A percentile compares a stretch with the other conserved stretches of the same genome.
phyloP scores from a whole-genome alignment of 805 yeast genomes.

The Hanseniaspora jakobsenii region DNA sequence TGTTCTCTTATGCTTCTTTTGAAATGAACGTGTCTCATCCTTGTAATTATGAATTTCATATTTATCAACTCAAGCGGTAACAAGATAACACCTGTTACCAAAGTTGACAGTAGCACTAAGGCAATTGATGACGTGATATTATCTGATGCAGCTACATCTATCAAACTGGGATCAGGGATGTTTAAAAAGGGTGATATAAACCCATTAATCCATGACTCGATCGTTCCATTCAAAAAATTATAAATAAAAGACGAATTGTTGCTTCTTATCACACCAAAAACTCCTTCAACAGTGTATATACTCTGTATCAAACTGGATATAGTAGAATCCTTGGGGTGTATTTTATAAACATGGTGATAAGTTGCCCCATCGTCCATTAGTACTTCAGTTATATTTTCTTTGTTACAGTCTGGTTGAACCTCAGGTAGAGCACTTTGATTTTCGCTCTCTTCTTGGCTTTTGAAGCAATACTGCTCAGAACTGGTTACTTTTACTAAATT shows the following conservation, averaged over 20 bases:
- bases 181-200: slow-evolving; percentile 67
- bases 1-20: slow-evolving; percentile 64
- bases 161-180: slow-evolving; percentile 79
- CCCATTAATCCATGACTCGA: slow-evolving; percentile 89
- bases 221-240: slow-evolving; percentile 58
- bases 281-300: slow-evolving; percentile 57
- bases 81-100: slow-evolving; percentile 56
- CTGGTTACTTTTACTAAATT: not conserved
- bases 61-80: slow-evolving; percentile 75
- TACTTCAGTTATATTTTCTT: not conserved
- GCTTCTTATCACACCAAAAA: slow-evolving; percentile 59
- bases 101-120: slow-evolving; percentile 58
- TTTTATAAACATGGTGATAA: slow-evolving; percentile 22
- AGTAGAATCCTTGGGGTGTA: slow-evolving; percentile 48
- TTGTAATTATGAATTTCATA: slow-evolving; percentile 60
- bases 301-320: slow-evolving; percentile 55
- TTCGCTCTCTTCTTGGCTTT: not conserved
- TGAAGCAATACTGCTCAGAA: not conserved
- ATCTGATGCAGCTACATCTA: slow-evolving; percentile 69
- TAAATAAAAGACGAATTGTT: slow-evolving; percentile 69
- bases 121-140: slow-evolving; percentile 59
- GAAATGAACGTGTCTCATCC: slow-evolving; percentile 18
- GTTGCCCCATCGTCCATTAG: slow-evolving; percentile 8
- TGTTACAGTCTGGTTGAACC: slow-evolving; percentile 4
- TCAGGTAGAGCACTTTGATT: not conserved